phyloP scores from a whole-genome alignment of 2,329 filamentous ascomycete genomes.

The Cyphellophora europaea region DNA sequence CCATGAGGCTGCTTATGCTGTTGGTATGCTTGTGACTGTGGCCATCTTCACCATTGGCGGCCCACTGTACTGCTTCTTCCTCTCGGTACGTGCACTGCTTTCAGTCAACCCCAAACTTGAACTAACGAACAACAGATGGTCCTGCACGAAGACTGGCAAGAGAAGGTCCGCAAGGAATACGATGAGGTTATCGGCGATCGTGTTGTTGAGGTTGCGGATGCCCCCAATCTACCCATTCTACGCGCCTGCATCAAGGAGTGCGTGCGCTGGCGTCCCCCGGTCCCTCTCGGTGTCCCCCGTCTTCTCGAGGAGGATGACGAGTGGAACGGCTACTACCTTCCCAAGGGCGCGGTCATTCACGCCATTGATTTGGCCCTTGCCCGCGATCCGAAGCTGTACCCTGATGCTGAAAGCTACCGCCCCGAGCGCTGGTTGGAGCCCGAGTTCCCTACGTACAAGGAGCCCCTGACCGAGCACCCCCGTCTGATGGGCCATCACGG shows the following conservation, averaged over 20 bases:
- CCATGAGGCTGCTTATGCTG: constrained; percentile 19
- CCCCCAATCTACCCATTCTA: constrained; percentile 27
- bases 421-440: constrained; percentile 22
- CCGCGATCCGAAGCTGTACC: constrained; percentile 21
- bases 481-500: constrained; percentile 19
- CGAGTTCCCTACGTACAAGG: constrained; percentile 22
- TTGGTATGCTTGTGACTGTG: constrained; percentile 19
- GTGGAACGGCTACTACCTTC: constrained; percentile 40
- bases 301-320: constrained; percentile 43
- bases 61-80: constrained; percentile 20
- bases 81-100: constrained; percentile 21
- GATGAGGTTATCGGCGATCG: constrained; percentile 34
- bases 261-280: constrained; percentile 39
- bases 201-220: constrained; percentile 34
- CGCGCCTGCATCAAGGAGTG: constrained; percentile 33
- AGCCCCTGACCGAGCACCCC: constrained; percentile 22
- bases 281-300: constrained; percentile 40
- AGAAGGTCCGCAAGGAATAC: constrained; percentile 35
- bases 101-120: no score
- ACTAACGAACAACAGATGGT: constrained; percentile 37
- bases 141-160: constrained; percentile 39
- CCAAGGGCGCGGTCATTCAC: constrained; percentile 37
- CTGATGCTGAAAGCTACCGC: constrained; percentile 20
- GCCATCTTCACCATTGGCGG: constrained; percentile 21
- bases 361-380: constrained; percentile 28